Conservation (phyloP, 768 basidiomycete genomes). For the Termitomyces sp. region DNA sequence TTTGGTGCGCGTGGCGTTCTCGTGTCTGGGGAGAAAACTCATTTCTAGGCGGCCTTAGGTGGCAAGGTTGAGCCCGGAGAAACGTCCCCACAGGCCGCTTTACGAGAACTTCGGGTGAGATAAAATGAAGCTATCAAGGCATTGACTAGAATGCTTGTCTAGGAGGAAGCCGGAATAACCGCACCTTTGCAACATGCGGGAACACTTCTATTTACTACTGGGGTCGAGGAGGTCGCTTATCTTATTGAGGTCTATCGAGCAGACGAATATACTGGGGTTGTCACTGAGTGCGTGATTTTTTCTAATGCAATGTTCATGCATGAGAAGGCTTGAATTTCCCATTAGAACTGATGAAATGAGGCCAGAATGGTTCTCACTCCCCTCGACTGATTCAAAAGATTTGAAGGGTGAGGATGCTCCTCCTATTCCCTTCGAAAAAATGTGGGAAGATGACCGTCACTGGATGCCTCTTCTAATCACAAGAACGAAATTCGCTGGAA, state of each 20-base stretch:
- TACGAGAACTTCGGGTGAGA: conserved; percentile 62
- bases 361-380: conserved; percentile 68
- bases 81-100: conserved; percentile 60
- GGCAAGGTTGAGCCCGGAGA: conserved; percentile 82
- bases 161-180: conserved; percentile 83
- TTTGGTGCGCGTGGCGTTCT: conserved; percentile 44
- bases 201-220: conserved; percentile 54
- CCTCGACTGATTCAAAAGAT: conserved; percentile 3
- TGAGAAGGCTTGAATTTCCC: not conserved
- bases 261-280: conserved; percentile 48
- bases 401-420: conserved; percentile 14
- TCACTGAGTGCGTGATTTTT: conserved; percentile 53
- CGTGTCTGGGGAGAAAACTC: not conserved
- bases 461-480: conserved; percentile 64
- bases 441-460: conserved; percentile 41
- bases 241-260: conserved; percentile 72
- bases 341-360: conserved; percentile 85
- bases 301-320: not conserved
- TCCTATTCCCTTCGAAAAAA: conserved; percentile 14
- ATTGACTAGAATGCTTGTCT: not conserved
- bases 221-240: conserved; percentile 52
- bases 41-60: conserved; percentile 21
- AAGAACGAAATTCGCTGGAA: conserved; percentile 33
- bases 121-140: not conserved
- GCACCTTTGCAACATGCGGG: conserved; percentile 62